phyloP scores from a whole-genome alignment of 148 eudicot species.

The Talinum fruticosum region DNA sequence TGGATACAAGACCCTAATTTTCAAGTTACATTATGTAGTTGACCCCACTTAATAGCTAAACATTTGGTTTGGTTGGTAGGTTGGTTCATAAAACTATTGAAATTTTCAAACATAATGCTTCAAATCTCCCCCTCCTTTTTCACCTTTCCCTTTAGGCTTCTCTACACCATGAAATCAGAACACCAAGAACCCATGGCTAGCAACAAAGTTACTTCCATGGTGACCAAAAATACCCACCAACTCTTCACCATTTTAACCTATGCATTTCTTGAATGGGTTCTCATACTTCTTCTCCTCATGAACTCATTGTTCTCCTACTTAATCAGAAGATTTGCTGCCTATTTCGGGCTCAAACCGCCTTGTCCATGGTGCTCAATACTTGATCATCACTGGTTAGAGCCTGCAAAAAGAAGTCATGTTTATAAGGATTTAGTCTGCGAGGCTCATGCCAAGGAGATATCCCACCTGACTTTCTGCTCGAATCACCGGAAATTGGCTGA shows the following conservation, averaged over 20 bases:
- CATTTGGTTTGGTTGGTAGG: slow-evolving; percentile 2
- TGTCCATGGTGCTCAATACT: slow-evolving; percentile 12
- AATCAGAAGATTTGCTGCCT: slow-evolving; percentile 5
- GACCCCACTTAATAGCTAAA: background rate
- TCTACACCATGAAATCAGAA: slow-evolving; percentile 5
- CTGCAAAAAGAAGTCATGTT: slow-evolving; percentile 1
- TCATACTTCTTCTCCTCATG: background rate
- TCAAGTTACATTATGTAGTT: background rate
- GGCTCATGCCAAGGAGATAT: slow-evolving; percentile 25
- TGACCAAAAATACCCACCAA: background rate
- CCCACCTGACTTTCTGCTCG: slow-evolving; percentile 17
- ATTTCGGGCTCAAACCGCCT: slow-evolving; percentile 10
- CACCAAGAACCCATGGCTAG: background rate
- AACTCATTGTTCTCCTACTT: slow-evolving; percentile 10
- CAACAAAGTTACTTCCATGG: slow-evolving; percentile 1
- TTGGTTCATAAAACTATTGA: background rate
- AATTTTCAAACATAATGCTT: background rate
- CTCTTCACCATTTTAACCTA: background rate
- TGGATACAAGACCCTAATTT: background rate
- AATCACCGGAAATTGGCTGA: slow-evolving; percentile 22
- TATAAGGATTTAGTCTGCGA: slow-evolving; percentile 21
- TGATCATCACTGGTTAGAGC: slow-evolving; percentile 5
- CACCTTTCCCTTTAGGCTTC: no score
- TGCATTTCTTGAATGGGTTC: slow-evolving; percentile 17
- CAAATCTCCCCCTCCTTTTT: background rate